Conservation (phyloP, 202 grass and related monocot species). For the Elaeis oleifera region DNA sequence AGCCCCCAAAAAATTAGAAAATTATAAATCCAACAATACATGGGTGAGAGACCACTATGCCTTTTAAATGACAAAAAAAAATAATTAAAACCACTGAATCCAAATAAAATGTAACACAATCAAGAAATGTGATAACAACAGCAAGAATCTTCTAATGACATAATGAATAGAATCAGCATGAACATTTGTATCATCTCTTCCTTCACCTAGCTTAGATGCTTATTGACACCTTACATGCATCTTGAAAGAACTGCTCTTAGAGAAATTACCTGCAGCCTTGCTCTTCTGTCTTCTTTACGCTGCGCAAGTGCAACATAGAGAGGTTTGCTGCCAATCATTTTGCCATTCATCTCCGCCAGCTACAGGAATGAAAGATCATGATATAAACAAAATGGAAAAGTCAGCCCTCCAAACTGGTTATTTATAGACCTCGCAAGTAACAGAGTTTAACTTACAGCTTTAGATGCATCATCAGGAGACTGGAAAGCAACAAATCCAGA, state of each 20-base stretch:
- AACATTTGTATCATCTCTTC: no score
- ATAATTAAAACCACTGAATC: no score
- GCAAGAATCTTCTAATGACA: background rate
- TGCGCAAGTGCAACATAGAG: constrained; percentile 86
- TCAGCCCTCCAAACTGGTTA: no score
- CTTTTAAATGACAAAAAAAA: no score
- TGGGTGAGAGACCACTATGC: no score
- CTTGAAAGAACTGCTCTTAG: background rate
- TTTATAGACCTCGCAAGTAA: background rate
- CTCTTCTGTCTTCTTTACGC: constrained; percentile 95
- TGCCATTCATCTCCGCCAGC: constrained; percentile 85
- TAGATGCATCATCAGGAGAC: constrained; percentile 61
- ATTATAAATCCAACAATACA: no score
- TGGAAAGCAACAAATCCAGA: constrained; percentile 95
- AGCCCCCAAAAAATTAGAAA: no score
- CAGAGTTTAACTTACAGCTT: constrained; percentile 52
- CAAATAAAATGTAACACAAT: no score
- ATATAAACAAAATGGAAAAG: constrained; percentile 1
- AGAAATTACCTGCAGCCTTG: constrained; percentile 48
- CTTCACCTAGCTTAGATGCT: no score
- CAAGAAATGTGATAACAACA: background rate
- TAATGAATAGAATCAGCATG: no score
- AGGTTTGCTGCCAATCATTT: constrained; percentile 76
- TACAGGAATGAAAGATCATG: constrained; percentile 18
- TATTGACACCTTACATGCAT: no score